Evolutionary conservation across 78 protist species (phyloP).

Genomic region (Dictyostelium citrinum): DNA sequence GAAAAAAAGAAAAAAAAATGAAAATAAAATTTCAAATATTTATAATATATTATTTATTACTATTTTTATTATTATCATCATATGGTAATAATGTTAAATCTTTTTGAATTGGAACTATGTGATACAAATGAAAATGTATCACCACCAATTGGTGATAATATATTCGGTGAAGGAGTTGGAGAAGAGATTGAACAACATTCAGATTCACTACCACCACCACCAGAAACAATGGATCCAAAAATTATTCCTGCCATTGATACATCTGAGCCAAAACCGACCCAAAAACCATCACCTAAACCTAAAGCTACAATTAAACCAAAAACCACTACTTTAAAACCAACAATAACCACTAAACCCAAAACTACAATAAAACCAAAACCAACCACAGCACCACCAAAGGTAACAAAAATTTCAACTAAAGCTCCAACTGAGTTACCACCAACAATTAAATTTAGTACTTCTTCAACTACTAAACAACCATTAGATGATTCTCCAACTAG

Average conservation of each 20-base stretch:
- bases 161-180: background rate
- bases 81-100: background rate
- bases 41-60: background rate
- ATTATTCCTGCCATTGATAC: background rate
- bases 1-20: background rate
- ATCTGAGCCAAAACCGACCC: background rate
- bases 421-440: background rate
- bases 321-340: background rate
- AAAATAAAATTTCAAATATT: background rate
- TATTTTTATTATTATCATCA: background rate
- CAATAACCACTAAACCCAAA: background rate
- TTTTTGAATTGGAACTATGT: background rate
- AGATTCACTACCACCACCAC: background rate
- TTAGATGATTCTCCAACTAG: background rate
- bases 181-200: background rate
- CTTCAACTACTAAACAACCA: background rate
- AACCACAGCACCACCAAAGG: background rate
- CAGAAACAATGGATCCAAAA: slow-evolving; percentile 1
- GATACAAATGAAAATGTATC: background rate
- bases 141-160: background rate
- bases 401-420: background rate
- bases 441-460: background rate
- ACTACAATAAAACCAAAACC: background rate
- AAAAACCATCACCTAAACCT: background rate
- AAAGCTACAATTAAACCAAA: background rate